phyloP scores from a whole-genome alignment of 306 rosid genomes.

The Inga leiocalycina region DNA sequence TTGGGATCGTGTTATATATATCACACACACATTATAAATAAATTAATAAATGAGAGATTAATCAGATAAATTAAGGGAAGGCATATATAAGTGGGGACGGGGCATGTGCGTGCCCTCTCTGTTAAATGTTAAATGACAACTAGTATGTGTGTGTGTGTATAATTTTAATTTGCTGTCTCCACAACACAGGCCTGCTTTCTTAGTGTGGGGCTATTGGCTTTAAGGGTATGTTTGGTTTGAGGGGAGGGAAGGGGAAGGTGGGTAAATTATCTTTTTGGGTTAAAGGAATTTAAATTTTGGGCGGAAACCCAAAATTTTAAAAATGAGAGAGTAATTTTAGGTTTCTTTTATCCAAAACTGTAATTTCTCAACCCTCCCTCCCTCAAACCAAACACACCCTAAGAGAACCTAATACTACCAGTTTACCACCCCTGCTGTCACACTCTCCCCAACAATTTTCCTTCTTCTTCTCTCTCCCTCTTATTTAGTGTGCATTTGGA shows the following conservation, averaged over 20 bases:
- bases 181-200: slow-evolving; percentile 5
- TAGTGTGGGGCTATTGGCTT: background rate
- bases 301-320: too few species aligned
- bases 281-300: too few species aligned
- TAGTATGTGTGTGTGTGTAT: too few species aligned
- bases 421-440: background rate
- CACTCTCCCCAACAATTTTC: background rate
- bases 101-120: background rate
- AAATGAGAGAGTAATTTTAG: too few species aligned
- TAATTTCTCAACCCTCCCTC: too few species aligned
- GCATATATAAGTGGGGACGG: background rate
- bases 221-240: background rate
- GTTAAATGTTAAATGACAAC: background rate
- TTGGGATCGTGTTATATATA: background rate
- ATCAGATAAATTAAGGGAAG: background rate
- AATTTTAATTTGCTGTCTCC: background rate
- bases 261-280: too few species aligned
- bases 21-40: background rate
- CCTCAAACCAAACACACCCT: too few species aligned
- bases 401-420: slow-evolving; percentile 2
- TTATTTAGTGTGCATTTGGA: too few species aligned
- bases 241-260: too few species aligned
- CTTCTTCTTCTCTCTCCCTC: too few species aligned
- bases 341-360: too few species aligned
- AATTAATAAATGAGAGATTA: background rate